A percentile compares a stretch with the other conserved stretches of the same genome.
phyloP scores from a whole-genome alignment of 768 basidiomycete genomes.

The Tulasnella sp. region DNA sequence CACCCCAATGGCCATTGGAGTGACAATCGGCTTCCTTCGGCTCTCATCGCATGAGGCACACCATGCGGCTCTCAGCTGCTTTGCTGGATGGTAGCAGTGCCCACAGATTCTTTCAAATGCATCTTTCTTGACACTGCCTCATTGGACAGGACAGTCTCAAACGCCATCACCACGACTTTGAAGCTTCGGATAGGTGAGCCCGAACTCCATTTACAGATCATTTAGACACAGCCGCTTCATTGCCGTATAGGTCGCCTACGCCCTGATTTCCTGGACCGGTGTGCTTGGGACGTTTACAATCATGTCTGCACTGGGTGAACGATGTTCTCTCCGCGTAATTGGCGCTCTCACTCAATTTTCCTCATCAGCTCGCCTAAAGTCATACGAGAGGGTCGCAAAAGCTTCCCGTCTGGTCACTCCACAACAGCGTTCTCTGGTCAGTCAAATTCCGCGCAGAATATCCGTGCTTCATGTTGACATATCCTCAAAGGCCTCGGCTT shows the following conservation, averaged over 20 bases:
- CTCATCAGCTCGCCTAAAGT: conserved; percentile 30
- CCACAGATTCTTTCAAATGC: conserved; percentile 1
- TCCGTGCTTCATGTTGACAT: neutral
- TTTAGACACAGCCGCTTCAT: too few species aligned
- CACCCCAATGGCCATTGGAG: conserved; percentile 35
- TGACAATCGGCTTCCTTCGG: conserved; percentile 30
- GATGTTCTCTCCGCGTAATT: conserved; percentile 7
- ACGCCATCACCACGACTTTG: conserved; percentile 38
- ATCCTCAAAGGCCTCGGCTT: conserved; percentile 38
- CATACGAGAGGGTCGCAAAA: conserved; percentile 37
- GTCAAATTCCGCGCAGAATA: too few species aligned
- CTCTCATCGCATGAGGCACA: conserved; percentile 43
- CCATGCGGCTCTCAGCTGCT: conserved; percentile 45
- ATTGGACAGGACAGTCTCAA: conserved; percentile 34
- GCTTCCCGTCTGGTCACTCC: conserved; percentile 62
- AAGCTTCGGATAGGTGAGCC: conserved; percentile 48
- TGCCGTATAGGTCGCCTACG: conserved; percentile 40
- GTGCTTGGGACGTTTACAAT: conserved; percentile 43
- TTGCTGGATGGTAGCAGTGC: conserved; percentile 30
- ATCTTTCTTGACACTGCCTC: neutral
- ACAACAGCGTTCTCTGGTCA: conserved; percentile 49
- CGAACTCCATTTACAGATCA: too few species aligned
- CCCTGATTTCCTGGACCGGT: conserved; percentile 56
- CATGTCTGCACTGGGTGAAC: conserved; percentile 46
- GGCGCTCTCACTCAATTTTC: neutral